phyloP scores from a whole-genome alignment of 768 basidiomycete species.

The Psilocybe sp. region DNA sequence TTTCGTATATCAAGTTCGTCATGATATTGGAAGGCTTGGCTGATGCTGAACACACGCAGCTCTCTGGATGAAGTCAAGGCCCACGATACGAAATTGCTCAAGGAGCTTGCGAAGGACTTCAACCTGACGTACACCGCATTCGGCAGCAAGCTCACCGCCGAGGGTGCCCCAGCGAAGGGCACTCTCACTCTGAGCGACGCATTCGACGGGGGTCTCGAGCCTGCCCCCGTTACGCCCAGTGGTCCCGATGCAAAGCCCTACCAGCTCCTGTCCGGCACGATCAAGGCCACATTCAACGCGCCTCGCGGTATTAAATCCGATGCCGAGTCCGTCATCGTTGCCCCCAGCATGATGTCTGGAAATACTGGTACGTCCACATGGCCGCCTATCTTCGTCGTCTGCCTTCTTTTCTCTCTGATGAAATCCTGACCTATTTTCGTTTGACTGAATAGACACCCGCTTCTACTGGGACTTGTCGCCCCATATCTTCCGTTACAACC shows the following conservation, averaged over 20 bases:
- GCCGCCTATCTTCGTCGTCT: slow-evolving; percentile 2
- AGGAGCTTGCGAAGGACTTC: slow-evolving; percentile 44
- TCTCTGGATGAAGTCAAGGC: slow-evolving; percentile 41
- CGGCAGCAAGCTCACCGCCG: slow-evolving; percentile 36
- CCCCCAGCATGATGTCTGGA: slow-evolving; percentile 57
- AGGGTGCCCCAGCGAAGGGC: slow-evolving; percentile 36
- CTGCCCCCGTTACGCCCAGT: slow-evolving; percentile 62
- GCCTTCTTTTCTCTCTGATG: too few relatives aligned
- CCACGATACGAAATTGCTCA: slow-evolving; percentile 44
- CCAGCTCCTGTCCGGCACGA: slow-evolving; percentile 57
- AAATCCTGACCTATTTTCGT: slow-evolving; percentile 16
- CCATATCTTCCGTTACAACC: slow-evolving; percentile 70
- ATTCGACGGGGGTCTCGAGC: slow-evolving; percentile 51
- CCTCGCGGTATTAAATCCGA: slow-evolving; percentile 34
- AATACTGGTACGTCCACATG: slow-evolving; percentile 45
- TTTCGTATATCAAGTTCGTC: neutral
- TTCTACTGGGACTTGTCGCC: slow-evolving; percentile 56
- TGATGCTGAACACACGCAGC: slow-evolving; percentile 16
- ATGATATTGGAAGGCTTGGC: slow-evolving; percentile 5
- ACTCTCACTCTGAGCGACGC: slow-evolving; percentile 50
- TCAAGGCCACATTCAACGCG: slow-evolving; percentile 56
- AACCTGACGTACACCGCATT: slow-evolving; percentile 63
- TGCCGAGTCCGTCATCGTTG: slow-evolving; percentile 37
- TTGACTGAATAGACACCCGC: slow-evolving; percentile 44
- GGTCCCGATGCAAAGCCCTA: slow-evolving; percentile 43